A percentile compares a stretch with the other conserved stretches of the same genome.
These are phyloP conservation scores for Lupinus albus DNA, from an alignment of 306 rosid species.

Conservation along the genomic window DNA sequence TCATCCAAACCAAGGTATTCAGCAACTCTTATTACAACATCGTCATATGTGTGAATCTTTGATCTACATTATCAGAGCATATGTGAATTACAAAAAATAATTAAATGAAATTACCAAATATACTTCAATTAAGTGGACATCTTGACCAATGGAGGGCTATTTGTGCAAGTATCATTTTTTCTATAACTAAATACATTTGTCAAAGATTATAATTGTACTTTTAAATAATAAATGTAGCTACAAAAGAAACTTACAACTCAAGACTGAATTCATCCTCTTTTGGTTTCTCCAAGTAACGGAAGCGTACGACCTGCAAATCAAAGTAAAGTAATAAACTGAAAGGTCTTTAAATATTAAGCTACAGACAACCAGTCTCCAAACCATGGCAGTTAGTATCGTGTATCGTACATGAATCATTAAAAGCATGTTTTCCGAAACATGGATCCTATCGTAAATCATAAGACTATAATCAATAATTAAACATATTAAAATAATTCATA, in stretches of 20 bases:
- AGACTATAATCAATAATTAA: too few relatives aligned
- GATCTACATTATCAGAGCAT: constrained; percentile 53
- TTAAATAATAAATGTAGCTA: neutral
- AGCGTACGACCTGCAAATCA: constrained; percentile 78
- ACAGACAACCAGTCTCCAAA: neutral
- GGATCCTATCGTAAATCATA: too few relatives aligned
- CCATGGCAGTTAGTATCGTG: too few relatives aligned
- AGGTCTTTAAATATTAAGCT: neutral
- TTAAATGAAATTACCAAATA: neutral
- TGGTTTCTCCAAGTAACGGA: constrained; percentile 82
- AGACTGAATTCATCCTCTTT: constrained; percentile 85
- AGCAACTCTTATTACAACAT: constrained; percentile 74
- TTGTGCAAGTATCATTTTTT: neutral
- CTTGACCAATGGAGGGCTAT: neutral
- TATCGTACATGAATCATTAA: too few relatives aligned
- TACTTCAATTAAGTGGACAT: neutral
- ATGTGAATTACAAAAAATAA: neutral
- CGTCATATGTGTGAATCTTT: constrained; percentile 63
- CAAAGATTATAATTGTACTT: neutral
- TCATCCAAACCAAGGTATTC: constrained; percentile 63
- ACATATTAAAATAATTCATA: too few relatives aligned
- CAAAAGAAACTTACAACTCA: constrained; percentile 67
- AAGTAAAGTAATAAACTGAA: constrained; percentile 20
- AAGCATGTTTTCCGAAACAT: too few relatives aligned
- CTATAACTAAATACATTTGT: neutral